Percentiles rank a stretch among this genome's conserved stretches.
Conservation (phyloP, 352 stramenopile species). For the Pythium pyrilobum region DNA sequence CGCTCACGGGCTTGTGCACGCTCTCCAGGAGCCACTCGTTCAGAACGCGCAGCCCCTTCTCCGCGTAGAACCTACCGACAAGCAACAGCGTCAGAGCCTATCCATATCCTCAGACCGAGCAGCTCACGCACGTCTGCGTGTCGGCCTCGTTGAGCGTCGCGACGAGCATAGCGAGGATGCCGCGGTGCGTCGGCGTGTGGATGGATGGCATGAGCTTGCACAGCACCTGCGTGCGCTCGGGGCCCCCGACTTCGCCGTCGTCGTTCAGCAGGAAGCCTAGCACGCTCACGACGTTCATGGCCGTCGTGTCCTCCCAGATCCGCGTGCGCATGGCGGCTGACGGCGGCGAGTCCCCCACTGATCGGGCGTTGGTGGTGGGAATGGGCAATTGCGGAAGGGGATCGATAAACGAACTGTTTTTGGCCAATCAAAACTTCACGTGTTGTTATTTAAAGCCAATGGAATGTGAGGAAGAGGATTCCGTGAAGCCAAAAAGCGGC, state of each 20-base stretch:
- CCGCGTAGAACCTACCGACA: slow-evolving; percentile 50
- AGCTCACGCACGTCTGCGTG: slow-evolving; percentile 42
- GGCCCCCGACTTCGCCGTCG: slow-evolving; percentile 63
- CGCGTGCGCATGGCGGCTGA: slow-evolving; percentile 46
- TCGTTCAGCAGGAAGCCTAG: slow-evolving; percentile 81
- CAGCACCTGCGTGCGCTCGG: slow-evolving; percentile 69
- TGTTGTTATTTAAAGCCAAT: not conserved
- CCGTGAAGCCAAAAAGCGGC: not conserved
- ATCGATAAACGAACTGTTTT: not conserved
- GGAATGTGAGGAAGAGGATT: no score
- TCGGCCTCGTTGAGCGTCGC: slow-evolving; percentile 63
- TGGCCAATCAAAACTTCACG: slow-evolving; percentile 7
- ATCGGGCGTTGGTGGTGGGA: not conserved
- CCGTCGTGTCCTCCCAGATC: slow-evolving; percentile 71
- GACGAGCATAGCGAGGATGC: slow-evolving; percentile 72
- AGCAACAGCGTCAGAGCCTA: no score
- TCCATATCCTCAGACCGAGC: no score
- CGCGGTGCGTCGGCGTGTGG: slow-evolving; percentile 71
- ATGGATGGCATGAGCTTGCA: slow-evolving; percentile 84
- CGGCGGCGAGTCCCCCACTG: no score
- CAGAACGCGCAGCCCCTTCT: slow-evolving; percentile 67
- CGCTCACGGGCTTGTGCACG: slow-evolving; percentile 21
- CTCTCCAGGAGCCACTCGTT: slow-evolving; percentile 67
- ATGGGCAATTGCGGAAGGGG: no score
- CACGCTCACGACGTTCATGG: slow-evolving; percentile 79